These are phyloP conservation scores for Eleusine indica DNA, from an alignment of 176 grass and related monocot genomes.

Conservation along the genomic window DNA sequence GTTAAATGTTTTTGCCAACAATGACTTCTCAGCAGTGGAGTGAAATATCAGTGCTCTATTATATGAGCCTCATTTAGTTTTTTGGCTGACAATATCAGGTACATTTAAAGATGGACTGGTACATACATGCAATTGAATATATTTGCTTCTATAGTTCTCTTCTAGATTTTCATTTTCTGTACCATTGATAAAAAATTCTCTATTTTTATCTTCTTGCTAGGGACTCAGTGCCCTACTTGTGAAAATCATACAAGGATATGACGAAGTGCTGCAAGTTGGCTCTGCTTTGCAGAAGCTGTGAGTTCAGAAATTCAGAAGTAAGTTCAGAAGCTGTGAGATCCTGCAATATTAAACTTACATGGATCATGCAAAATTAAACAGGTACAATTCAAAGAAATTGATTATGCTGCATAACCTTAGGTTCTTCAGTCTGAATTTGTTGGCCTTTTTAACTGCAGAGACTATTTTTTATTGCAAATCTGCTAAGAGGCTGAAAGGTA, in stretches of 20 bases:
- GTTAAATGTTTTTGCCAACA: no score
- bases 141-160: not conserved
- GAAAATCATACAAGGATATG: conserved; percentile 96
- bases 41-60: no score
- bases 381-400: conserved; percentile 36
- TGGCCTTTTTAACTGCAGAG: conserved; percentile 45
- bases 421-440: not conserved
- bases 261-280: conserved; percentile 76
- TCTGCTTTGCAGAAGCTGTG: conserved; percentile 66
- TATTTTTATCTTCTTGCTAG: conserved; percentile 55
- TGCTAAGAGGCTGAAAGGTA: conserved; percentile 69
- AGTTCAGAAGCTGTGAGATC: conserved; percentile 54
- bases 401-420: not conserved
- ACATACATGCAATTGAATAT: conserved; percentile 25
- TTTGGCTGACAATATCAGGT: no score
- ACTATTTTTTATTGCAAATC: conserved; percentile 59
- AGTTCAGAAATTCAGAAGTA: conserved; percentile 28
- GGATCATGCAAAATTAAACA: conserved; percentile 96
- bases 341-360: conserved; percentile 54
- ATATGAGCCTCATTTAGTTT: no score
- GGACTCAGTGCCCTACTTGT: conserved; percentile 55
- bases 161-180: not conserved
- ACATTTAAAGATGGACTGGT: conserved; percentile 77
- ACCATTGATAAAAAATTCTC: conserved; percentile 16
- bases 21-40: no score